Percentiles rank a stretch among this genome's conserved stretches.
Conservation (phyloP, 1,284 basidiomycete genomes). For the Pseudozyma pruni region DNA sequence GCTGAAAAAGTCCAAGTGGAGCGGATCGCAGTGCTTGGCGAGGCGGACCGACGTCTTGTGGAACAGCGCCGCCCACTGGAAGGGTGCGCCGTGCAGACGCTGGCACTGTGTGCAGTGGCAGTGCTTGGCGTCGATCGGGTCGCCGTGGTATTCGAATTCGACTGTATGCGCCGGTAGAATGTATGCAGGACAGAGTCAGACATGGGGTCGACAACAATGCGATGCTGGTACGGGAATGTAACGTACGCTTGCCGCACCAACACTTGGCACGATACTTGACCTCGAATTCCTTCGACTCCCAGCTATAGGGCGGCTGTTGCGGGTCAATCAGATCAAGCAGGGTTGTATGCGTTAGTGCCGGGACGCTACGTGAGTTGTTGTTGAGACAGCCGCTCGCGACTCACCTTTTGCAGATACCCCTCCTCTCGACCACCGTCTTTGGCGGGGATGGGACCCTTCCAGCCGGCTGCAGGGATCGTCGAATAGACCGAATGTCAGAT, state of each 20-base stretch:
- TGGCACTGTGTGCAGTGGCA: constrained; percentile 62
- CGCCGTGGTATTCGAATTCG: constrained; percentile 52
- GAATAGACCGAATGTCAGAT: too few relatives aligned
- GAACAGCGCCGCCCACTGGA: constrained; percentile 53
- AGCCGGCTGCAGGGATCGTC: constrained; percentile 24
- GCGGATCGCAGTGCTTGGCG: constrained; percentile 39
- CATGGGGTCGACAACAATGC: too few relatives aligned
- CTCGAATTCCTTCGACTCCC: constrained; percentile 40
- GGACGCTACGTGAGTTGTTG: too few relatives aligned
- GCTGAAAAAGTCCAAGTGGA: constrained; percentile 46
- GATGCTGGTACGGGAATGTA: too few relatives aligned
- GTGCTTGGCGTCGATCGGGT: constrained; percentile 51
- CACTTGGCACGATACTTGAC: constrained; percentile 41
- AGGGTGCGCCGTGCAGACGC: constrained; percentile 57
- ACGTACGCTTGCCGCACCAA: constrained; percentile 46
- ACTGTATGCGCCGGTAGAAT: constrained; percentile 10
- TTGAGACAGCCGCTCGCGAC: background rate
- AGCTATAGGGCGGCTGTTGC: constrained; percentile 39
- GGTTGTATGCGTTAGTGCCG: background rate
- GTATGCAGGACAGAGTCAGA: too few relatives aligned
- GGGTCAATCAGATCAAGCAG: background rate
- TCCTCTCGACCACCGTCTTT: constrained; percentile 36
- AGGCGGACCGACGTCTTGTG: constrained; percentile 51
- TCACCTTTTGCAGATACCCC: constrained; percentile 41
- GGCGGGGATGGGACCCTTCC: constrained; percentile 40